phyloP scores from a whole-genome alignment of 768 basidiomycete species.

The Suillus alpinus region DNA sequence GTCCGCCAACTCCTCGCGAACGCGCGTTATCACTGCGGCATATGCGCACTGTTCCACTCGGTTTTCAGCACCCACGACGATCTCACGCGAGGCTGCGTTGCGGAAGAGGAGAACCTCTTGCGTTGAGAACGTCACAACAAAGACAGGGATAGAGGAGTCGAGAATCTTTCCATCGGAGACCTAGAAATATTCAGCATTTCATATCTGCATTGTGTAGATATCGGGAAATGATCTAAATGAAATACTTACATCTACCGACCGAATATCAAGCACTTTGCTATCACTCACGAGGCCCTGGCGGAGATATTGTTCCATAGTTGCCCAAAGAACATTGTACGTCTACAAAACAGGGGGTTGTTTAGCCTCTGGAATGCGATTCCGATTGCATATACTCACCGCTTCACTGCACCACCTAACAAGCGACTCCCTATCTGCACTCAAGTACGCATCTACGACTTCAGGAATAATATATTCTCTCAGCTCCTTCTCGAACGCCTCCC shows the following conservation, averaged over 20 bases:
- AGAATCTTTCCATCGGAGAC: slow-evolving; percentile 84
- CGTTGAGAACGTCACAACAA: slow-evolving; percentile 87
- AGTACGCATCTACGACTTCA: slow-evolving; percentile 94
- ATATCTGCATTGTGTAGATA: not conserved
- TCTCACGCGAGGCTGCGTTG: slow-evolving; percentile 84
- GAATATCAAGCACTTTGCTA: slow-evolving; percentile 94
- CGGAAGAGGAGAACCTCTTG: slow-evolving; percentile 94
- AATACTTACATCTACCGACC: slow-evolving; percentile 86
- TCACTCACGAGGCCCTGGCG: slow-evolving; percentile 88
- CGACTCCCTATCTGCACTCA: slow-evolving; percentile 84
- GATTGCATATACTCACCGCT: slow-evolving; percentile 58
- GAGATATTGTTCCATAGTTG: slow-evolving; percentile 93
- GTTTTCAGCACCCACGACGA: slow-evolving; percentile 83
- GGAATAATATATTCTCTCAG: slow-evolving; percentile 96
- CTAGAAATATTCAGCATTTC: slow-evolving; percentile 34
- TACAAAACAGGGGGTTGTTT: slow-evolving; percentile 27
- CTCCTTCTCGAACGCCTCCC: slow-evolving; percentile 86
- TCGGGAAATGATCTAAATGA: not conserved
- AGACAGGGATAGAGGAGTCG: slow-evolving; percentile 87
- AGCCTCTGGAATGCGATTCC: not conserved
- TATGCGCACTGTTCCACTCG: slow-evolving; percentile 93
- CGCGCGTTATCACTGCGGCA: slow-evolving; percentile 84
- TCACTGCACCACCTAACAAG: slow-evolving; percentile 92
- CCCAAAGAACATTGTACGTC: slow-evolving; percentile 99
- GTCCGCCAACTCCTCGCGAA: slow-evolving; percentile 85